These are phyloP conservation scores for Phellopilus nigrolimitatus DNA, from an alignment of 1,284 basidiomycete genomes.

Conservation along the genomic window DNA sequence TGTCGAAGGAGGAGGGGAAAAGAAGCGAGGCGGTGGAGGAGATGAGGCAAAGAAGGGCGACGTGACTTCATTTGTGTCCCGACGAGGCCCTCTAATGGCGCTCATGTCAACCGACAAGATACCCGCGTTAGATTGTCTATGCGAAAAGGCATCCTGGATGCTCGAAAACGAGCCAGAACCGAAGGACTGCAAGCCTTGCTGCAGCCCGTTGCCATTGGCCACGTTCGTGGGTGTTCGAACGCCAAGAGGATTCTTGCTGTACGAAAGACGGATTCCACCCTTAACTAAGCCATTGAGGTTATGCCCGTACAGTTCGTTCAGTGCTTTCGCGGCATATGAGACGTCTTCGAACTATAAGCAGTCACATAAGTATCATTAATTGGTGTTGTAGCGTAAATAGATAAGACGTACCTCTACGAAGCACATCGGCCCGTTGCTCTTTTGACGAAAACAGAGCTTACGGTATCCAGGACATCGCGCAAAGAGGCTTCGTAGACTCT, in stretches of 20 bases:
- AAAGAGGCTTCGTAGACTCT: constrained; percentile 80
- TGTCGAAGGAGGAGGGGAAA: constrained; percentile 23
- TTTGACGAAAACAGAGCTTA: constrained; percentile 91
- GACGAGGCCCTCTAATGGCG: constrained; percentile 13
- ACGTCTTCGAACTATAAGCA: constrained; percentile 83
- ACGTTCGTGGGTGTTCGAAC: constrained; percentile 74
- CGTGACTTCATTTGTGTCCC: constrained; percentile 17
- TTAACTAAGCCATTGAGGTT: constrained; percentile 88
- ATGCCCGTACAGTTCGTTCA: constrained; percentile 90
- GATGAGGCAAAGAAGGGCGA: constrained; percentile 22
- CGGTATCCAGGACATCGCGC: constrained; percentile 77
- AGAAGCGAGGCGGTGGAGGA: constrained; percentile 24
- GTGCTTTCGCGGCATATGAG: constrained; percentile 73
- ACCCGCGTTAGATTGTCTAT: constrained; percentile 10
- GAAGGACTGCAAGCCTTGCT: constrained; percentile 45
- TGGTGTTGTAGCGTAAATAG: constrained; percentile 5
- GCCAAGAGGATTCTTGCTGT: constrained; percentile 92
- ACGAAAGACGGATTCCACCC: constrained; percentile 92
- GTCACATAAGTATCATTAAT: constrained; percentile 17
- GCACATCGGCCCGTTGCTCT: constrained; percentile 96
- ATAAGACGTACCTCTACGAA: constrained; percentile 75
- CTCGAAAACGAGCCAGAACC: constrained; percentile 18
- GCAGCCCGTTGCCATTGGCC: constrained; percentile 39
- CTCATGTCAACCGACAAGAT: constrained; percentile 18
- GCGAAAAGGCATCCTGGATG: constrained; percentile 19